Evolutionary conservation across 306 rosid genomes (phyloP), one percentile per base, ranked within the genome.

Genomic region (Medicago lupulina): DNA sequence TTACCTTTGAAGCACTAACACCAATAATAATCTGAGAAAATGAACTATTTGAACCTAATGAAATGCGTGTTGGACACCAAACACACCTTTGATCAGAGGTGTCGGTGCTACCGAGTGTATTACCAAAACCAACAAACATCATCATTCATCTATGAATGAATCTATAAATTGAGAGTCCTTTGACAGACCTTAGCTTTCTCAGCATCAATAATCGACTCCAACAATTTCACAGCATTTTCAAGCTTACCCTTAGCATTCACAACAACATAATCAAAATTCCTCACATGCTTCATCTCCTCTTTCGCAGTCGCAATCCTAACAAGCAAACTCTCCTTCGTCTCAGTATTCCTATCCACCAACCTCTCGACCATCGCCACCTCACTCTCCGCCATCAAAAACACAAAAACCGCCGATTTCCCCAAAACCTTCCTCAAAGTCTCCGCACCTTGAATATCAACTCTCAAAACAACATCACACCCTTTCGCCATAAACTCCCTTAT

Each of bases 371-470:
- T 70, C 34, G 81, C 76, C 67, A 83, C 70, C 83, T 95, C 99
- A 41, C 92, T 92, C 89, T 92, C 97, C 2, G 98, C 97, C 84
- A 81, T 67, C 51, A 95, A 38, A 39, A 92, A 92, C 11, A 95
- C 78, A 34, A 95, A 95, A 34, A 95, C 90, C 16, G 92, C 99
- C 2, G 96, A 84, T 3, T 84, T 36, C 77, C 99, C 96, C 12
- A 95, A 83, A 8, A 80, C 81, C 74, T 81, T 83, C 90, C 92
- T 71, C 80, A 95, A 71, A 2, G 99, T 92, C 65, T 85, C 81
- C 2, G 99, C 99, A 1, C 99, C 99, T 80, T 92, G 99, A 25
- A 92, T 90, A 44, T 95, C 99, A 31, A 95, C 99, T 58, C 99
- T 85, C 64, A 95, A 53, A 49, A 95, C 96, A 6, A 86, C 83